These are phyloP conservation scores for Aspergillus floridensis DNA, from an alignment of 2,329 filamentous ascomycete species.

Conservation along the genomic window DNA sequence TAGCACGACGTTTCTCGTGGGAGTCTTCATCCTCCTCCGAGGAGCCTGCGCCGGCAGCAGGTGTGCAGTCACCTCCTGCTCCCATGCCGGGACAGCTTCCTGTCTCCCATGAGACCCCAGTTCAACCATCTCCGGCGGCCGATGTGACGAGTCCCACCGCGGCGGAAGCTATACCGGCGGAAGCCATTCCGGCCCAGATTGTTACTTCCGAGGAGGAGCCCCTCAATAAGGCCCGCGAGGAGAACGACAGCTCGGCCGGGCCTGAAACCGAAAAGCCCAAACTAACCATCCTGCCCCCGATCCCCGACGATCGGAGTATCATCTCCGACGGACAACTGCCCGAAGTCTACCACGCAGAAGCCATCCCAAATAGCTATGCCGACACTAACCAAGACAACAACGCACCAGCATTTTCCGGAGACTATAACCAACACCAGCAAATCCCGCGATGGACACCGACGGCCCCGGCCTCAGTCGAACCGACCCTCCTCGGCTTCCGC, in stretches of 20 bases:
- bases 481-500: constrained; percentile 61
- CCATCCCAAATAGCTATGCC: constrained; percentile 4
- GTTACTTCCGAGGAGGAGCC: constrained; percentile 9
- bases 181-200: background rate
- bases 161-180: background rate
- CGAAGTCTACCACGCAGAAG: constrained; percentile 15
- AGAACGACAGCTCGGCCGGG: constrained; percentile 4
- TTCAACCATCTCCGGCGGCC: constrained; percentile 1
- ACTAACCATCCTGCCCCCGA: constrained; percentile 32
- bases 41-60: constrained; percentile 16
- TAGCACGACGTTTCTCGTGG: constrained; percentile 47
- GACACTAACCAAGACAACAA: constrained; percentile 1
- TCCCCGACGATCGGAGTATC: constrained; percentile 17
- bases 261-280: constrained; percentile 29
- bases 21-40: constrained; percentile 32
- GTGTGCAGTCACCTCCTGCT: constrained; percentile 15
- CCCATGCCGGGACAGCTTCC: constrained; percentile 23
- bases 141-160: background rate
- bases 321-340: constrained; percentile 12
- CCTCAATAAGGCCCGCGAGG: constrained; percentile 6
- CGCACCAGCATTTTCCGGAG: background rate
- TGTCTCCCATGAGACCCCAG: constrained; percentile 15
- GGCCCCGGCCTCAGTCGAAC: constrained; percentile 20
- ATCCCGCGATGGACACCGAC: constrained; percentile 13
- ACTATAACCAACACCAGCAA: constrained; percentile 1